A percentile compares a stretch with the other conserved stretches of the same genome.
These are phyloP conservation scores for Eucalyptus curtisii DNA, from an alignment of 345 rosid species.

Conservation along the genomic window DNA sequence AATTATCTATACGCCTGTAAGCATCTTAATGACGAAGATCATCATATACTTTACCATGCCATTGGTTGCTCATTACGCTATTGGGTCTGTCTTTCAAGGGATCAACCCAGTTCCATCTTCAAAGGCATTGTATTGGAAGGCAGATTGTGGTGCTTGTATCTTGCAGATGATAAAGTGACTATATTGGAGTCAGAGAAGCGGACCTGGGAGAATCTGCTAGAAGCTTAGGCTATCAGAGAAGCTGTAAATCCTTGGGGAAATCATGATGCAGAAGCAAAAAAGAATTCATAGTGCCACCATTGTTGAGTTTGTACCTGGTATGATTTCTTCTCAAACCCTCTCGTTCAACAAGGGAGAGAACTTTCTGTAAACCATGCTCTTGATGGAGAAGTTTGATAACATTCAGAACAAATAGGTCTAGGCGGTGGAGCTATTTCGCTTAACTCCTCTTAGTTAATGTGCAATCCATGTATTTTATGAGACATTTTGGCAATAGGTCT, in stretches of 20 bases:
- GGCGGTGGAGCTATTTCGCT: not conserved
- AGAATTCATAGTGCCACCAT: constrained; percentile 5
- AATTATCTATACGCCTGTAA: not conserved
- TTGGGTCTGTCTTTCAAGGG: not conserved
- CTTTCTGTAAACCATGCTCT: not conserved
- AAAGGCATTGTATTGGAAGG: not conserved
- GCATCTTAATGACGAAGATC: not conserved
- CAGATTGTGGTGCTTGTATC: not conserved
- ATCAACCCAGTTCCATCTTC: not conserved
- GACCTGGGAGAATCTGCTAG: constrained; percentile 63
- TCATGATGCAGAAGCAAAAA: constrained; percentile 26
- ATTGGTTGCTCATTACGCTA: not conserved
- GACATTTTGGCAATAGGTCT: not conserved
- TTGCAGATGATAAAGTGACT: constrained; percentile 65
- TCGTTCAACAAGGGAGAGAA: not conserved
- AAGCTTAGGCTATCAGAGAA: constrained; percentile 62
- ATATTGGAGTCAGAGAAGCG: constrained; percentile 65
- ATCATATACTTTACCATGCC: not conserved
- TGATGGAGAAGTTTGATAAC: not conserved
- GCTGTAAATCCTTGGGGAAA: constrained; percentile 87
- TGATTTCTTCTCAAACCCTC: not conserved
- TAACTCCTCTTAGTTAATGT: not conserved
- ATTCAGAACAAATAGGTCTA: not conserved
- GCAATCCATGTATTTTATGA: not conserved
- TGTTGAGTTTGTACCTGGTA: not conserved